phyloP scores from a whole-genome alignment of 257 asterid genomes.

The Nicotiana sylvestris region DNA sequence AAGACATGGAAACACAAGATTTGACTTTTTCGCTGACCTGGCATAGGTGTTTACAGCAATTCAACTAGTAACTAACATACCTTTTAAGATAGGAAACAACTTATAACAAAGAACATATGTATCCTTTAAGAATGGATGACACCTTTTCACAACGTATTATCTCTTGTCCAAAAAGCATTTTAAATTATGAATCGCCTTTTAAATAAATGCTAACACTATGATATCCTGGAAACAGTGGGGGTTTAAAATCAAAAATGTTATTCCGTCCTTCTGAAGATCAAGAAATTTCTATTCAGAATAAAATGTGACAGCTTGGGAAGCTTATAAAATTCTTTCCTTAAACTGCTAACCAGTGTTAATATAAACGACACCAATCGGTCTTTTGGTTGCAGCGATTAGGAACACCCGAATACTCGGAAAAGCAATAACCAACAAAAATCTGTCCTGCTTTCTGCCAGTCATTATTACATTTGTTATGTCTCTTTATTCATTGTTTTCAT shows the following conservation, averaged over 20 bases:
- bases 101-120: too few species aligned
- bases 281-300: neutral
- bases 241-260: neutral
- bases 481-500: slow-evolving; percentile 2
- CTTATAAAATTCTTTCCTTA: neutral
- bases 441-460: neutral
- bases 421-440: neutral
- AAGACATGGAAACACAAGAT: too few species aligned
- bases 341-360: neutral
- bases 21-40: too few species aligned
- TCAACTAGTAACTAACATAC: too few species aligned
- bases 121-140: too few species aligned
- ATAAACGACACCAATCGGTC: neutral
- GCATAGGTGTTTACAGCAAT: too few species aligned
- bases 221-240: neutral
- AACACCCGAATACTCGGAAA: neutral
- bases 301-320: neutral
- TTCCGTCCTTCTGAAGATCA: neutral
- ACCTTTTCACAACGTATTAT: too few species aligned
- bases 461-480: neutral
- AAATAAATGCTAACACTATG: neutral
- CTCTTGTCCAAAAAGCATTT: too few species aligned
- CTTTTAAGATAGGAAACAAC: too few species aligned
- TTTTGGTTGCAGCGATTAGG: neutral
- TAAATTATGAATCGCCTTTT: too few species aligned